These are phyloP conservation scores for Monoraphidium neglectum DNA, from an alignment of 139 green algal species.

Conservation along the genomic window DNA sequence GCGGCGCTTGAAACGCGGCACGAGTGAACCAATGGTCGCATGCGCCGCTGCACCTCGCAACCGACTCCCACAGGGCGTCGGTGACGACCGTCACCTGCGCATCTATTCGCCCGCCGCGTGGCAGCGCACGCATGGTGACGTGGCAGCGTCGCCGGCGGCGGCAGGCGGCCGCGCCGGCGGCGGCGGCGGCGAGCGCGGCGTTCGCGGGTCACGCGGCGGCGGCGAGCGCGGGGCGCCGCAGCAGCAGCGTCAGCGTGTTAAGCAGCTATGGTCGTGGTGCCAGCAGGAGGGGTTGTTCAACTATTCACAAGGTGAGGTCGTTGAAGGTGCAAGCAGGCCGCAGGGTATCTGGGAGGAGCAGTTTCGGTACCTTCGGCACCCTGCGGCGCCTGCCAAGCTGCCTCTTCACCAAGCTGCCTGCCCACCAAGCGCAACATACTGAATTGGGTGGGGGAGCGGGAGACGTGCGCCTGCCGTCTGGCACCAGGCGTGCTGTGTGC, in stretches of 20 bases:
- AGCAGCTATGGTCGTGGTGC: conserved; percentile 33
- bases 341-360: too few species aligned
- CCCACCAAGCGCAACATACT: too few species aligned
- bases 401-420: too few species aligned
- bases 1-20: too few species aligned
- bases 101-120: conserved; percentile 5
- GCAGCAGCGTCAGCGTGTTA: conserved; percentile 7
- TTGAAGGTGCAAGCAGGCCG: too few species aligned
- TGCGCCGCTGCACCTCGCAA: too few species aligned
- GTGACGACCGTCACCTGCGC: conserved; percentile 18
- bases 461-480: too few species aligned
- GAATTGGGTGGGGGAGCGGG: too few species aligned
- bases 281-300: conserved; percentile 39
- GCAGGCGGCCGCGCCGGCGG: neutral
- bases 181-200: neutral
- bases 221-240: neutral
- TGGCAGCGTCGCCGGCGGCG: neutral
- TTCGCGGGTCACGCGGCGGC: neutral
- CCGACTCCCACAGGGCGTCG: conserved; percentile 21
- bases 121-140: neutral
- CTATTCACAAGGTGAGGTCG: conserved; percentile 41
- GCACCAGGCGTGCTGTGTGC: too few species aligned
- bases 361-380: too few species aligned
- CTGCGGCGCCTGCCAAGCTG: too few species aligned
- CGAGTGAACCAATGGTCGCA: too few species aligned